phyloP scores from a whole-genome alignment of 805 yeast genomes.

The Ogataea trehalophila region DNA sequence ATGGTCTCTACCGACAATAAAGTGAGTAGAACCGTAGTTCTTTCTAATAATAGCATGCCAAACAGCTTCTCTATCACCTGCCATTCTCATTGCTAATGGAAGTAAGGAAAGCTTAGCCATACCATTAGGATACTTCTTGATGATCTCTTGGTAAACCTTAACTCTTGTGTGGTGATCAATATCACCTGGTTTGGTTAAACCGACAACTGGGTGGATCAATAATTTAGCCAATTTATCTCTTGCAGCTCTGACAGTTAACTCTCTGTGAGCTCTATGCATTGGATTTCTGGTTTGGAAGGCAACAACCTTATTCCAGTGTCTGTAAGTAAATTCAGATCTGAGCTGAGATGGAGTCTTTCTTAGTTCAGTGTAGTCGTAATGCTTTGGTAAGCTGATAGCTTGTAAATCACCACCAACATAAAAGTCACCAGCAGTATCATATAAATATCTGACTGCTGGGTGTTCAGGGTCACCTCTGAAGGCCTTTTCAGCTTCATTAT shows the following conservation, averaged over 20 bases:
- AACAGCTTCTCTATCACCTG: slow-evolving; percentile 96
- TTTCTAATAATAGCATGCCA: slow-evolving; percentile 98
- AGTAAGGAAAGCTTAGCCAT: slow-evolving; percentile 84
- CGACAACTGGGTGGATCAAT: slow-evolving; percentile 94
- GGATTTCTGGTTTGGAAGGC: slow-evolving; percentile 99
- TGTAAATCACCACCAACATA: slow-evolving; percentile 87
- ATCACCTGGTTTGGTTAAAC: slow-evolving; percentile 95
- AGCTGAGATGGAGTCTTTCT: slow-evolving; percentile 90
- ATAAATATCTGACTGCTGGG: slow-evolving; percentile 78
- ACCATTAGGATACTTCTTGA: slow-evolving; percentile 91
- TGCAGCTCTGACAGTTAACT: slow-evolving; percentile 95
- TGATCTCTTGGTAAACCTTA: slow-evolving; percentile 86
- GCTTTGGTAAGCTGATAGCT: slow-evolving; percentile 79
- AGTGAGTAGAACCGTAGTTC: slow-evolving; percentile 95
- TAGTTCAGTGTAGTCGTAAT: slow-evolving; percentile 83
- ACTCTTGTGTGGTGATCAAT: slow-evolving; percentile 97
- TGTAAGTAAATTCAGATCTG: slow-evolving; percentile 73
- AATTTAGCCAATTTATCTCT: slow-evolving; percentile 82
- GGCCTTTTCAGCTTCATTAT: slow-evolving; percentile 73
- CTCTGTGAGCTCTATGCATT: slow-evolving; percentile 98
- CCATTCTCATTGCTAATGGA: slow-evolving; percentile 99
- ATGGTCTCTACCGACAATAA: slow-evolving; percentile 96
- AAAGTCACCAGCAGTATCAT: slow-evolving; percentile 70
- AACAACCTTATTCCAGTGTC: slow-evolving; percentile 84
- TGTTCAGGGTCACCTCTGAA: slow-evolving; percentile 97